These are phyloP conservation scores for Dioscorea dumetorum DNA, from an alignment of 106 monocot species.

Conservation along the genomic window DNA sequence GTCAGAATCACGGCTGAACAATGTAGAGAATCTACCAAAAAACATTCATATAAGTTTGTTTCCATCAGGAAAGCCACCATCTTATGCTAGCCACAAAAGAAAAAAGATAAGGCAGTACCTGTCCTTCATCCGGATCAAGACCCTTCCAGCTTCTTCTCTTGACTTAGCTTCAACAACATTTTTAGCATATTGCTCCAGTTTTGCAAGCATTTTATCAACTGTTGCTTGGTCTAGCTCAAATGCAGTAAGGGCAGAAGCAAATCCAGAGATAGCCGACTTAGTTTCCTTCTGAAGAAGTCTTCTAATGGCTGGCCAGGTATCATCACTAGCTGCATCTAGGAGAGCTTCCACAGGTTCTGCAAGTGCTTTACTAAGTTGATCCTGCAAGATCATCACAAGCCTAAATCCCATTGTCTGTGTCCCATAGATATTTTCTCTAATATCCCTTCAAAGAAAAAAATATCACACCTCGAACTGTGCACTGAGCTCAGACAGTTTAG, in stretches of 20 bases:
- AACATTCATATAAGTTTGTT: background rate
- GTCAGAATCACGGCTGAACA: conserved; percentile 85
- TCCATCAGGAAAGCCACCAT: background rate
- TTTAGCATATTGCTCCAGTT: conserved; percentile 57
- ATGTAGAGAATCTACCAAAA: conserved; percentile 59
- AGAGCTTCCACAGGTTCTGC: conserved; percentile 83
- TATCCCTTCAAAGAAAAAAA: background rate
- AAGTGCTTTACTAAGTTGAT: conserved; percentile 52
- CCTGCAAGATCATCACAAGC: conserved; percentile 31
- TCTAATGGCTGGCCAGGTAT: conserved; percentile 81
- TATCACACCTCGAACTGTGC: conserved; percentile 52
- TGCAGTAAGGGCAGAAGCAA: conserved; percentile 48
- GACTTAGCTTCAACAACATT: conserved; percentile 86
- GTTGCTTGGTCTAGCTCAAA: conserved; percentile 73
- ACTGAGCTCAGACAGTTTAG: conserved; percentile 66
- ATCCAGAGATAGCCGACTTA: conserved; percentile 36
- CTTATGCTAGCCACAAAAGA: no score
- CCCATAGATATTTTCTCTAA: background rate
- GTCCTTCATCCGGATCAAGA: conserved; percentile 94
- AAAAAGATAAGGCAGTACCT: conserved; percentile 27
- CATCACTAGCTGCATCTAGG: conserved; percentile 71
- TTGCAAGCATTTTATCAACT: conserved; percentile 52
- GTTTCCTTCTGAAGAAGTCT: conserved; percentile 79
- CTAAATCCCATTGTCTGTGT: background rate
- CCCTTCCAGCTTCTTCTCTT: conserved; percentile 75